Evolutionary conservation across 148 eudicot genomes (phyloP).

Genomic region (Camellia granthamiana): DNA sequence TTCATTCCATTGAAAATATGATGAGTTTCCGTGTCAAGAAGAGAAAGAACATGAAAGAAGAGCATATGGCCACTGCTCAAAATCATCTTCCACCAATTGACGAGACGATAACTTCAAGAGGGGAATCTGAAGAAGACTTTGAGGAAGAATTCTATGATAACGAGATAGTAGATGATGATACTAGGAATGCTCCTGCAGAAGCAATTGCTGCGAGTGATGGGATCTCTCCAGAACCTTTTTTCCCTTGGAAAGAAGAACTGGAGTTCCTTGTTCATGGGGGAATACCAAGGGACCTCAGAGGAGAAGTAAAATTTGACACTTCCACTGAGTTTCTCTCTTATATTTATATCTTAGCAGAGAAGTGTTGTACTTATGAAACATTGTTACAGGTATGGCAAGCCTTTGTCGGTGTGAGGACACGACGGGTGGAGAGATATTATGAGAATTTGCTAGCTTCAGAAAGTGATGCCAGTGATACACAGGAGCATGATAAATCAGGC

Average conservation of each 20-base stretch:
- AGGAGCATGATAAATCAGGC: constrained; percentile 26
- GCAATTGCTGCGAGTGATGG: constrained; percentile 20
- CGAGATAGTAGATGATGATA: constrained; percentile 24
- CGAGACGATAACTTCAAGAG: constrained; percentile 27
- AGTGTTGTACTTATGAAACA: constrained; percentile 3
- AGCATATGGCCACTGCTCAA: constrained; percentile 18
- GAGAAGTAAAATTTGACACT: constrained; percentile 58
- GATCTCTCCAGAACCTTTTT: constrained; percentile 25
- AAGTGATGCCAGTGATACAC: constrained; percentile 28
- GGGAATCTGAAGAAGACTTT: constrained; percentile 32
- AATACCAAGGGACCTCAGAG: constrained; percentile 84
- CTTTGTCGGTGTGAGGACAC: constrained; percentile 73
- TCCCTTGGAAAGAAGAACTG: constrained; percentile 74
- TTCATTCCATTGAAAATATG: constrained; percentile 53
- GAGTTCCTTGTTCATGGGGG: constrained; percentile 92
- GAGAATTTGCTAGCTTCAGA: constrained; percentile 60
- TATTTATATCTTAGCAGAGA: not conserved
- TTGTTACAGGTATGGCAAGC: constrained; percentile 86
- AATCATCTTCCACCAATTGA: constrained; percentile 34
- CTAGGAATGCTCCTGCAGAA: constrained; percentile 22
- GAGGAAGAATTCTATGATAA: constrained; percentile 33
- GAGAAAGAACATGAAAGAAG: constrained; percentile 28
- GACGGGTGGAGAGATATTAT: constrained; percentile 70
- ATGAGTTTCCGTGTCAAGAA: constrained; percentile 52
- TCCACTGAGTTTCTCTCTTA: not conserved